A percentile compares a stretch with the other conserved stretches of the same genome.
Evolutionary conservation across 1,139 yeast genomes (phyloP).

Genomic region (Debaryomyces udenii): DNA sequence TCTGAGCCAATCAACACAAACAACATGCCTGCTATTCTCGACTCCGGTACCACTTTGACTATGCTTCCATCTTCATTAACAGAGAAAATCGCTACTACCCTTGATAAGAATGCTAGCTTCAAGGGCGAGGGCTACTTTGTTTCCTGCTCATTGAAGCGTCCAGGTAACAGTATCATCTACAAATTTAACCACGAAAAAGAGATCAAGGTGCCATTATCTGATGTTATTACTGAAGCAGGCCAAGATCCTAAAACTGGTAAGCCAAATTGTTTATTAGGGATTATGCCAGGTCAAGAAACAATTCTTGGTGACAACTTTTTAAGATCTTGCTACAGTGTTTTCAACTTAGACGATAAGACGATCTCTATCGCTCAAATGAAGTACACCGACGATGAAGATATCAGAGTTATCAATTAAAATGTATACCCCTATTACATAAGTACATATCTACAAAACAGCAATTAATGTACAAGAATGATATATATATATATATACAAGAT

Average conservation of each 20-base stretch:
- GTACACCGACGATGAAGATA: slow-evolving; percentile 29
- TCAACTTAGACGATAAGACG: slow-evolving; percentile 40
- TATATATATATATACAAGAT: slow-evolving; percentile 14
- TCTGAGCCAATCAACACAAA: slow-evolving; percentile 16
- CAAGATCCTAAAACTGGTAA: slow-evolving; percentile 15
- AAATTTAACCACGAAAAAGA: slow-evolving; percentile 27
- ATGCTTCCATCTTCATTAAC: slow-evolving; percentile 22
- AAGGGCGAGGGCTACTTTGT: slow-evolving; percentile 25
- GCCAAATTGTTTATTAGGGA: slow-evolving; percentile 20
- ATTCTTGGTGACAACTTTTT: slow-evolving; percentile 43
- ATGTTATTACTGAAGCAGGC: slow-evolving; percentile 21
- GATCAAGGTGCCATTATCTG: slow-evolving; percentile 30
- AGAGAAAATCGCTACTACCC: slow-evolving; percentile 2
- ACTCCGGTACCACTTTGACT: slow-evolving; percentile 45
- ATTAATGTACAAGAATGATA: slow-evolving; percentile 6
- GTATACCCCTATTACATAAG: slow-evolving; percentile 1
- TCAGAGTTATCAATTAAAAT: slow-evolving; percentile 18
- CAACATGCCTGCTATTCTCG: slow-evolving; percentile 32
- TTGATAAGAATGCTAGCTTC: slow-evolving; percentile 23
- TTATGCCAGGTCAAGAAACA: slow-evolving; percentile 17
- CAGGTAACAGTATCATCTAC: slow-evolving; percentile 28
- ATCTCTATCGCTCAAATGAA: slow-evolving; percentile 42
- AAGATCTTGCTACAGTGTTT: slow-evolving; percentile 40
- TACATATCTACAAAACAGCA: slow-evolving; percentile 4
- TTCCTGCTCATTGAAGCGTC: slow-evolving; percentile 31